Evolutionary conservation across 805 yeast genomes (phyloP), one percentile per base, ranked within the genome.

Genomic region (Teunomyces panamensis): DNA sequence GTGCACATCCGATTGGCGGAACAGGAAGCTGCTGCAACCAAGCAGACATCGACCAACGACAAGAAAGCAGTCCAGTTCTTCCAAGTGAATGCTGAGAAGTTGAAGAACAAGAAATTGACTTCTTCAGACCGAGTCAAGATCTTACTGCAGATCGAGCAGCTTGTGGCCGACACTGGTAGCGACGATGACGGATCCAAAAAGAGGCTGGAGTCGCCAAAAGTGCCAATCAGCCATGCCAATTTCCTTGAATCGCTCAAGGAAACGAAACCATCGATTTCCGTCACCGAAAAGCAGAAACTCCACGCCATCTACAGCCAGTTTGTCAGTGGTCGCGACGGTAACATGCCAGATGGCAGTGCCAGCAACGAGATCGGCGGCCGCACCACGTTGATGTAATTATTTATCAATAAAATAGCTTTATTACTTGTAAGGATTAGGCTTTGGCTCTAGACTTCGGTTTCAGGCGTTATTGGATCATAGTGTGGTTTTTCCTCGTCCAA

Each of bases 221-320:
- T 86, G 3, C 49, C 58, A 1, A 81, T 89, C 7, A 65, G 70
- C 4, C 71, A 73, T 9, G 61, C 63, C 7, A 88, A 92, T 58
- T 76, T 92, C 47, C 46, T 72, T 5, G 74, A 74, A 30, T 86
- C 96, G 0, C 67, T 87, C 42, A 59, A 64, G 17, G 96, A 87
- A 47, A 89, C 97, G 0, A 89, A 87, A 55, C 89, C 96, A n/a
- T 88, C 96, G 42, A 89, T 92, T 27, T 90, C 97, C 0, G 64
- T 69, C 0, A 77, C 82, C 14, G 98, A 92, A 58, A 75, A 78
- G 50, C 55, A 56, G 6, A 87, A 89, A 57, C 75, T 92, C 43
- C 64, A 71, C 20, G 66, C 62, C 0, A 84, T 92, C 30, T 92
- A 92, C 60, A 61, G 71, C 16, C 83, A 85, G 59, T 94, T 92